Evolutionary conservation across 257 asterid species (phyloP), one percentile per base, ranked within the genome.

Genomic region (Thymus mandschuricus): DNA sequence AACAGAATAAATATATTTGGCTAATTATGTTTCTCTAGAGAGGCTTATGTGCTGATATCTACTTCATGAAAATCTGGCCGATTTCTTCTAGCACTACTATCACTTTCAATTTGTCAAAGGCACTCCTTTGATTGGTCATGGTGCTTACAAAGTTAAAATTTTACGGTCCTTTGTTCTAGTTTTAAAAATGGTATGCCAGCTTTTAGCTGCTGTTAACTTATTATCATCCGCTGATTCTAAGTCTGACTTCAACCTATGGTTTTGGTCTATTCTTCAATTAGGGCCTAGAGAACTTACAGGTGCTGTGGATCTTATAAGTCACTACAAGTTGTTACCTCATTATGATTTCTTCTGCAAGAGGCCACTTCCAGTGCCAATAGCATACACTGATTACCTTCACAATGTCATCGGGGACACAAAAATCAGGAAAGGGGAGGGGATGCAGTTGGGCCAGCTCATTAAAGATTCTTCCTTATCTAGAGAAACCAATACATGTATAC

Each of bases 241-340:
- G 21, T 21, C 75, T 76, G 67, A 44, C 75, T 70, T 41, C 49
- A 64, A 69, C 80, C 52, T 58, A 38, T 59, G 74, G 48, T 78
- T 73, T n/a, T 61, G 75, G 68, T 58, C 74, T 74, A 46, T 75
- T 69, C 66, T 71, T 70, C 58, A 75, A 66, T 75, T 70, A 94
- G 99, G 99, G 73, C 96, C 98, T 50, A 84, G 89, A 81, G 99
- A 91, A 86, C 95, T 94, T 69, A 94, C 98, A 62, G 99, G 99
- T 69, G 92, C 97, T 71, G 90, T 80, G 70, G 98, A 94, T 81
- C 99, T 94, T 74, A 81, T 91, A 82, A 89, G 83, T 76, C 97
- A 86, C 71, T 94, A 81, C 88, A 87, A 84, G 74, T 83, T 94
- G 85, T 82, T 86, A 68, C 95, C 98, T 71, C 99, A 91, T 73